These are phyloP conservation scores for Ceratocystis ficicola DNA, from an alignment of 2,329 filamentous ascomycete genomes.

Conservation along the genomic window DNA sequence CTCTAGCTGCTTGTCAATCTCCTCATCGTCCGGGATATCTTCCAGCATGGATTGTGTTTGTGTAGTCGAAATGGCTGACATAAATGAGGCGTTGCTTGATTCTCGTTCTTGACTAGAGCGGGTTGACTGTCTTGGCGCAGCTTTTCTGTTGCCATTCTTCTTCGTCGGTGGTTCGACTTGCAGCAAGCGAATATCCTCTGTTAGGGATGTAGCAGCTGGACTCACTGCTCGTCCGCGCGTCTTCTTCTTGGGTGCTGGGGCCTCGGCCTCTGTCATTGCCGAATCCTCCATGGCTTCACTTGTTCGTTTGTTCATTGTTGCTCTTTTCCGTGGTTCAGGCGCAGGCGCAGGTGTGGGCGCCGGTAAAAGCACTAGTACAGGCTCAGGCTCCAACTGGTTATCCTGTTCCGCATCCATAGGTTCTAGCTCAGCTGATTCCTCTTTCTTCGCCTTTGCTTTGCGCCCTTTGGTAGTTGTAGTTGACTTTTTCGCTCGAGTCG, in stretches of 20 bases:
- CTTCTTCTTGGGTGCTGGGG: constrained; percentile 47
- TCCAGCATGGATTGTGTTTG: constrained; percentile 31
- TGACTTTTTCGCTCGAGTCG: constrained; percentile 42
- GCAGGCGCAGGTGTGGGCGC: constrained; percentile 24
- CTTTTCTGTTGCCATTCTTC: constrained; percentile 31
- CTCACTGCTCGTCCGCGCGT: constrained; percentile 41
- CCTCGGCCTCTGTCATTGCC: constrained; percentile 33
- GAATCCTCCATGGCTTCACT: constrained; percentile 48
- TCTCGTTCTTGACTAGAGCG: constrained; percentile 18
- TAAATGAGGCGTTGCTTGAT: constrained; percentile 36
- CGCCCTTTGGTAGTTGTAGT: constrained; percentile 33
- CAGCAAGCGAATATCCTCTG: background rate
- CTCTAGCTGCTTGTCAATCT: constrained; percentile 53
- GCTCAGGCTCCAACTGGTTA: background rate
- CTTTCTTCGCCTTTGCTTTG: constrained; percentile 38
- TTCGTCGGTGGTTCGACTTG: constrained; percentile 24
- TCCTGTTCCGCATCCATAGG: background rate
- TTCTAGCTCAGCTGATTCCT: constrained; percentile 39
- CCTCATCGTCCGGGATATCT: constrained; percentile 46
- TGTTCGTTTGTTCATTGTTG: constrained; percentile 45
- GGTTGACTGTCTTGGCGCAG: constrained; percentile 34
- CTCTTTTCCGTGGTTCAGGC: constrained; percentile 33
- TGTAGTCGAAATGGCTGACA: constrained; percentile 40
- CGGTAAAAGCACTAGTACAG: background rate
- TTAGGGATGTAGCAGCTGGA: constrained; percentile 29